phyloP scores from a whole-genome alignment of 805 yeast species.

The Zygosaccharomyces bisporus region DNA sequence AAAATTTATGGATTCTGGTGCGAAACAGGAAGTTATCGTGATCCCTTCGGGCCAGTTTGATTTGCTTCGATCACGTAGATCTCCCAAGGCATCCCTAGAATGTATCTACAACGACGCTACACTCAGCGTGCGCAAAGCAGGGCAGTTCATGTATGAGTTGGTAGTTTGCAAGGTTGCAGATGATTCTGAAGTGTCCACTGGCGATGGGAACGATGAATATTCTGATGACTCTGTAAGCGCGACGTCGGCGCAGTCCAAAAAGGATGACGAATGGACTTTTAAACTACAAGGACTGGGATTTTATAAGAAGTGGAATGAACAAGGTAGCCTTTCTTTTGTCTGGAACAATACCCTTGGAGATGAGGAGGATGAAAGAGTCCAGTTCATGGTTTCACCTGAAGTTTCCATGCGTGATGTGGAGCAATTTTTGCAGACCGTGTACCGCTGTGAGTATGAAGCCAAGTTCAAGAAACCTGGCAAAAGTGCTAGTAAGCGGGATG shows the following conservation, averaged over 20 bases:
- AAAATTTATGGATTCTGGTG: slow-evolving; percentile 54
- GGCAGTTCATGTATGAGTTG: slow-evolving; percentile 64
- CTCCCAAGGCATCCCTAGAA: slow-evolving; percentile 86
- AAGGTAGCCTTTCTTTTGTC: slow-evolving; percentile 55
- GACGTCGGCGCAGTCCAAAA: slow-evolving; percentile 32
- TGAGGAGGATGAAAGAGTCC: slow-evolving; percentile 71
- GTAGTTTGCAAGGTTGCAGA: slow-evolving; percentile 68
- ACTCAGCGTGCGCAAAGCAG: slow-evolving; percentile 64
- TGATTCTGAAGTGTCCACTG: slow-evolving; percentile 52
- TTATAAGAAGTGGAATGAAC: slow-evolving; percentile 47
- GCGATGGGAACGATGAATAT: slow-evolving; percentile 49
- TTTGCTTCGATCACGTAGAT: slow-evolving; percentile 65
- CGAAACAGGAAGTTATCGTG: slow-evolving; percentile 58
- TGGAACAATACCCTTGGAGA: slow-evolving; percentile 91
- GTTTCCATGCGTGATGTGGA: slow-evolving; percentile 51
- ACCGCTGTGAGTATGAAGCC: slow-evolving; percentile 71
- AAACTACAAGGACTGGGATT: slow-evolving; percentile 58
- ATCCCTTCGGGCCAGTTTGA: slow-evolving; percentile 79
- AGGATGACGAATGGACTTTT: slow-evolving; percentile 67
- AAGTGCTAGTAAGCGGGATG: slow-evolving; percentile 43
- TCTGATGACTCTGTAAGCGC: slow-evolving; percentile 38
- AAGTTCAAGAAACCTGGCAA: slow-evolving; percentile 57
- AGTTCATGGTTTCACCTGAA: slow-evolving; percentile 65
- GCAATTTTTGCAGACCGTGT: slow-evolving; percentile 57
- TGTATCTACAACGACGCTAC: slow-evolving; percentile 78